Base-by-base conservation (phyloP, 2,329 filamentous ascomycete genomes). In the Talaromyces sp. region DNA sequence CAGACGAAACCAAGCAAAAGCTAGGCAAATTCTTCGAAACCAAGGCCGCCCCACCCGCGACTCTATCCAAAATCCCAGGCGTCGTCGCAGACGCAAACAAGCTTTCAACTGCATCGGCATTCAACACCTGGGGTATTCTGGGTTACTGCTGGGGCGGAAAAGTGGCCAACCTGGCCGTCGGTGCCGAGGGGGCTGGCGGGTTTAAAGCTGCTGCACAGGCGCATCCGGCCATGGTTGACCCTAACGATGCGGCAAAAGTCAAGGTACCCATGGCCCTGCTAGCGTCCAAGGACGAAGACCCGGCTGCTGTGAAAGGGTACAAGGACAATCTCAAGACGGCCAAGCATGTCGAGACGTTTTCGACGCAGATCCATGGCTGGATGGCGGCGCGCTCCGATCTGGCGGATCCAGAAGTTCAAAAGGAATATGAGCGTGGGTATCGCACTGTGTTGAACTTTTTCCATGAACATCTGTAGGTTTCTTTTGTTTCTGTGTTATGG, bases 101-200 rank as follows among this genome's bases (percentile, higher is more conserved):
- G 66, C 43, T 24, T 11, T 78, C 74, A 67, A 79, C 70, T 58
- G 66, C 68, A 6, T 67, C 66, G 31, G 72, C 85, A 66, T 75
- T 77, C 56, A 11, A 32, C 8, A 51, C 59, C 1, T 87, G 84
- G 83, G 84, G 80, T 2, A 78, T 87, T 51, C 69, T 87, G 27
- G 85, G 85, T 14, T 85, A 77, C 78, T 87, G 85, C 78, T 86
- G 83, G 82, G 81, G 81, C 51, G 80, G 79, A 21, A 75, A 85
- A 79, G 84, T 86, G 64, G 79, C 83, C 54, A 81, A 81, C 60
- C 74, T 85, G 32, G 74, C 78, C n/a, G 78, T 80, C 3, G 76
- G 79, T 58, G 67, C 79, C 60, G 79, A 77, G 50, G 82, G 82
- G 24, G 83, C 81, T 24, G 68, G 65, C 56, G 70, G 71, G 14